Evolutionary conservation across 2,329 filamentous ascomycete species (phyloP).

Genomic region (Gaeumannomyces tritici): DNA sequence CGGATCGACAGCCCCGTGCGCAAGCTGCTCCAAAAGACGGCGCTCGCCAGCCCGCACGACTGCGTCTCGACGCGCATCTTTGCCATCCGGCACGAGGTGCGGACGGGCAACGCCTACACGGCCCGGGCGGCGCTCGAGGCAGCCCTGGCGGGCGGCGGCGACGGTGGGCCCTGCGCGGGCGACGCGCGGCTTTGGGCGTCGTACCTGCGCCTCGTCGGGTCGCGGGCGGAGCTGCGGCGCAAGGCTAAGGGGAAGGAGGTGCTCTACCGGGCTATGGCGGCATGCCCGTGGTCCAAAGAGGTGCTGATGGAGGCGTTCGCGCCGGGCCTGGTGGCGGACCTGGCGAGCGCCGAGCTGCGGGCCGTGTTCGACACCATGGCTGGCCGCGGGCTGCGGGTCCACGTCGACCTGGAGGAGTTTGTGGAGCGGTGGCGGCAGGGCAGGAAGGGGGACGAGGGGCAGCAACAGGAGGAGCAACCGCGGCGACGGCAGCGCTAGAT

Average conservation of each 20-base stretch:
- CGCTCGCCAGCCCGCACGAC: constrained; percentile 30
- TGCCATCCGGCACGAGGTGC: constrained; percentile 40
- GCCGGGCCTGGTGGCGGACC: constrained; percentile 15
- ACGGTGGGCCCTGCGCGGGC: constrained; percentile 22
- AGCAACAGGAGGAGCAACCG: too few species aligned
- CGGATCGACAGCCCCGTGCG: constrained; percentile 69
- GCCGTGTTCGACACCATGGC: constrained; percentile 22
- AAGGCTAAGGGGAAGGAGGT: constrained; percentile 36
- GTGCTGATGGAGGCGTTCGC: constrained; percentile 41
- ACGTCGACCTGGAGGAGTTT: constrained; percentile 10
- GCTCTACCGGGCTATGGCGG: constrained; percentile 35
- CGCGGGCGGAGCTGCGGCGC: constrained; percentile 20
- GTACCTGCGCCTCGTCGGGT: constrained; percentile 38
- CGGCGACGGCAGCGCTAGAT: neutral
- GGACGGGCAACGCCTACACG: constrained; percentile 37
- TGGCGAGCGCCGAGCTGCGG: constrained; percentile 38
- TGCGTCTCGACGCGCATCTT: constrained; percentile 35
- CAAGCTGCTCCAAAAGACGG: constrained; percentile 47
- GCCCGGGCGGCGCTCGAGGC: constrained; percentile 41
- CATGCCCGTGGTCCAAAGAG: constrained; percentile 40
- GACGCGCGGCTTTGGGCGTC: constrained; percentile 36
- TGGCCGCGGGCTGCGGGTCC: constrained; percentile 11
- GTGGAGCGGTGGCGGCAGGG: constrained; percentile 5
- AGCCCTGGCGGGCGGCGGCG: constrained; percentile 31
- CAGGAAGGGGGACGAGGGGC: neutral